phyloP scores from a whole-genome alignment of 148 eudicot species.

The Amaranthus cruentus region DNA sequence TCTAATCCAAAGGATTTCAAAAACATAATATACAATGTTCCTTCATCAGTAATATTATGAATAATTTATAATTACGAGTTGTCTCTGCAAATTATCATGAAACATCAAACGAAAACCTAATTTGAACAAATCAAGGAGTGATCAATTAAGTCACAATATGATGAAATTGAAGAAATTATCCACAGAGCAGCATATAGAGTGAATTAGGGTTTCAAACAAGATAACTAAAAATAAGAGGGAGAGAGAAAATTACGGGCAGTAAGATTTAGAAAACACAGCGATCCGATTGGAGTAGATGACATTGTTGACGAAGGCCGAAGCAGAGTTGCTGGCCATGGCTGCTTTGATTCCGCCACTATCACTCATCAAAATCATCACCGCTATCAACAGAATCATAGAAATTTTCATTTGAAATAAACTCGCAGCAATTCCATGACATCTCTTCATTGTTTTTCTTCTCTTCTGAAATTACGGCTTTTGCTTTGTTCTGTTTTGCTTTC shows the following conservation, averaged over 20 bases:
- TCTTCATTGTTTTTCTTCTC: not conserved
- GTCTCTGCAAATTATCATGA: not conserved
- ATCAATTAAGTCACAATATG: not conserved
- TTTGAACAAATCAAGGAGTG: not conserved
- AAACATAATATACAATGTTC: too few relatives aligned
- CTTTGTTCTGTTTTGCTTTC: not conserved
- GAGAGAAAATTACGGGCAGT: conserved; percentile 65
- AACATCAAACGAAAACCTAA: not conserved
- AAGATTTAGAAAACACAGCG: conserved; percentile 92
- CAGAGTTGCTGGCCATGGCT: conserved; percentile 58
- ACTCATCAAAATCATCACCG: conserved; percentile 19
- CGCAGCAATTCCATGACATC: not conserved
- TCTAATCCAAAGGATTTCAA: too few relatives aligned
- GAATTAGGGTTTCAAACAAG: not conserved
- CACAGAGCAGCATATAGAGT: not conserved
- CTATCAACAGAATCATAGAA: conserved; percentile 15
- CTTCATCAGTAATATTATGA: too few relatives aligned
- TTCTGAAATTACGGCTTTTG: not conserved
- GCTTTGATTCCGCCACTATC: conserved; percentile 10
- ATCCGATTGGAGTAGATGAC: conserved; percentile 82
- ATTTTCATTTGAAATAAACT: not conserved
- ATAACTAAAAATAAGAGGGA: not conserved
- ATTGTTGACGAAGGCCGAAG: conserved; percentile 81
- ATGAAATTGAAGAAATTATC: not conserved
- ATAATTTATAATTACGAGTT: too few relatives aligned